Conservation (phyloP, 73 alveolate species). For the Durusdinium trenchii region DNA sequence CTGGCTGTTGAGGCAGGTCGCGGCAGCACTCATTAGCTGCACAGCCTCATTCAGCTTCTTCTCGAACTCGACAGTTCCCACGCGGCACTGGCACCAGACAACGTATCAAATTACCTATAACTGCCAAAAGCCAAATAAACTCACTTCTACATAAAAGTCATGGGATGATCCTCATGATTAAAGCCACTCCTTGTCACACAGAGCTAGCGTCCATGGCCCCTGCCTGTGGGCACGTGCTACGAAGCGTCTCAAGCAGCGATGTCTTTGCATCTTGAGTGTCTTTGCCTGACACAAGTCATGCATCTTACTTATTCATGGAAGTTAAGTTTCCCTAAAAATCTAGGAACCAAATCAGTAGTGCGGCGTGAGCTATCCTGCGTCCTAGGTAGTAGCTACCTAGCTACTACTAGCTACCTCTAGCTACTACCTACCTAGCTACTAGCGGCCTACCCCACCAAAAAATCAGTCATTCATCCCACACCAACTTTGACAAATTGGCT, state of each 20-base stretch:
- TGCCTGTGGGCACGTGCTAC: neutral
- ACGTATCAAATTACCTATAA: neutral
- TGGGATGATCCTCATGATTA: neutral
- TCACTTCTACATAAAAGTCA: too few species aligned
- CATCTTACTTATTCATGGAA: too few species aligned
- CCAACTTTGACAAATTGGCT: too few species aligned
- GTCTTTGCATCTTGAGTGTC: neutral
- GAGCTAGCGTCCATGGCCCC: neutral
- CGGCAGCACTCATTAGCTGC: conserved; percentile 42
- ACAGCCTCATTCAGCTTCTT: conserved; percentile 37
- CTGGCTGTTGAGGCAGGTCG: neutral
- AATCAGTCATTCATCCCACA: too few species aligned
- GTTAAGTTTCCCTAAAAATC: too few species aligned
- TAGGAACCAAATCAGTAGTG: too few species aligned
- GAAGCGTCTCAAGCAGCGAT: neutral
- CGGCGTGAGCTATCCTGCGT: too few species aligned
- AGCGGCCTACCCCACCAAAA: neutral
- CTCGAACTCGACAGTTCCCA: neutral
- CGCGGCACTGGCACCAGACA: neutral
- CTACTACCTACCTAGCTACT: too few species aligned
- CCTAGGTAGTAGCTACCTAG: too few species aligned
- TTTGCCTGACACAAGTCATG: neutral
- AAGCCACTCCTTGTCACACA: neutral
- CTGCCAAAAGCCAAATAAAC: too few species aligned
- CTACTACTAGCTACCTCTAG: too few species aligned